Conservation (phyloP, 768 basidiomycete species). For the Cantharellus cinnabarinus region DNA sequence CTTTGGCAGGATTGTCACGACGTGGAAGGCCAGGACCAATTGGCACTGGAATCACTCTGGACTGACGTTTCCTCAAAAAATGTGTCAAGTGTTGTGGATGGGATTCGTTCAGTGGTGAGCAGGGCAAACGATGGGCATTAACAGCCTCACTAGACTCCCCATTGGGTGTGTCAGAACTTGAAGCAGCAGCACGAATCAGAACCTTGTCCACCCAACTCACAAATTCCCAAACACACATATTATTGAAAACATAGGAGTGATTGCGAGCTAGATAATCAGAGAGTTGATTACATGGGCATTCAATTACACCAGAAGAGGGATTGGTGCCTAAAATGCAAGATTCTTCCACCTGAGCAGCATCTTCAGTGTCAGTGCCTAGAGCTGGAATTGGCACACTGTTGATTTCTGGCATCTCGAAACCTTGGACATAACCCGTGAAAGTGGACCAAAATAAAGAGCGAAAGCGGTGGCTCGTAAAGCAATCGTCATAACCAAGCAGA, state of each 20-base stretch:
- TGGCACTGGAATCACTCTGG: too few species aligned
- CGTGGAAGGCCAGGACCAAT: conserved; percentile 20
- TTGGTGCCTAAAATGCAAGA: not conserved
- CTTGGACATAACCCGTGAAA: conserved; percentile 15
- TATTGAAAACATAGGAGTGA: not conserved
- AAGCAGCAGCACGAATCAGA: not conserved
- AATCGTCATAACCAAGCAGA: conserved; percentile 18
- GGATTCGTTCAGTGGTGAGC: too few species aligned
- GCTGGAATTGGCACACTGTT: conserved; percentile 4
- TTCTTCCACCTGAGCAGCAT: not conserved
- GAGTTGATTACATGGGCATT: not conserved
- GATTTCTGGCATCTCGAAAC: too few species aligned
- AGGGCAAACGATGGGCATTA: too few species aligned
- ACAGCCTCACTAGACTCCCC: too few species aligned
- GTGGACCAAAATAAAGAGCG: conserved; percentile 19
- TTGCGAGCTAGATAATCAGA: conserved; percentile 12
- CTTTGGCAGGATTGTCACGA: conserved; percentile 10
- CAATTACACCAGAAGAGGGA: not conserved
- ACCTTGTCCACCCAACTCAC: not conserved
- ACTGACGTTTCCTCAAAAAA: too few species aligned
- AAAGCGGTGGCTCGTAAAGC: conserved; percentile 21
- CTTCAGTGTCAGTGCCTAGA: not conserved
- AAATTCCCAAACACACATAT: not conserved
- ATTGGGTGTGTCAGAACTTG: too few species aligned
- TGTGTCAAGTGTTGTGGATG: too few species aligned